phyloP scores from a whole-genome alignment of 495 filamentous ascomycete species.

The Beverwykella pulmonaria region DNA sequence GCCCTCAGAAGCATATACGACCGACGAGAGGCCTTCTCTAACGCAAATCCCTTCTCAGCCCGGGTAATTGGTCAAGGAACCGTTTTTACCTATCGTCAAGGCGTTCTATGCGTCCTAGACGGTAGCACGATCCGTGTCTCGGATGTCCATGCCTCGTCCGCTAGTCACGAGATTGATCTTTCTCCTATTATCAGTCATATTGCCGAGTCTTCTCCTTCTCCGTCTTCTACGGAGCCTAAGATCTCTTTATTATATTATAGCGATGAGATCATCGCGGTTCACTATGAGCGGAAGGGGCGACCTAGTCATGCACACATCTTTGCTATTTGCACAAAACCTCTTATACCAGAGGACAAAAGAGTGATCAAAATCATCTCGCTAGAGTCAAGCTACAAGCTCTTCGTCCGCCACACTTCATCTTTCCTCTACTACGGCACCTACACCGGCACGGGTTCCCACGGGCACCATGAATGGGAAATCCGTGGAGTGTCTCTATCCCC shows the following conservation, averaged over 20 bases:
- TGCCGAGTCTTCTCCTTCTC: constrained; percentile 45
- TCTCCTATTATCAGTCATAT: constrained; percentile 60
- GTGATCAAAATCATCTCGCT: constrained; percentile 51
- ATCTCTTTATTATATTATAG: constrained; percentile 65
- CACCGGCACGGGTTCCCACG: constrained; percentile 54
- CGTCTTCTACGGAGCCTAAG: constrained; percentile 43
- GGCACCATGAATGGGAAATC: constrained; percentile 64
- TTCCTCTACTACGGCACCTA: constrained; percentile 72
- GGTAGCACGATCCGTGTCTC: constrained; percentile 64
- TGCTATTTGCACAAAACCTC: constrained; percentile 55
- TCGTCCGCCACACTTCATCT: constrained; percentile 67
- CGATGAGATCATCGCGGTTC: constrained; percentile 62
- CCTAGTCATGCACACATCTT: constrained; percentile 57
- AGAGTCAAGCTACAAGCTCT: constrained; percentile 57
- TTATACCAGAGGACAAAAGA: constrained; percentile 30
- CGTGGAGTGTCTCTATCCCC: constrained; percentile 43
- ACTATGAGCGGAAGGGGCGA: constrained; percentile 42
- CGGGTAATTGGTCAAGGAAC: constrained; percentile 62
- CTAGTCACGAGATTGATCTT: constrained; percentile 53
- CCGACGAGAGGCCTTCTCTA: constrained; percentile 63
- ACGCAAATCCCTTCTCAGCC: constrained; percentile 63
- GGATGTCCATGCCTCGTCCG: constrained; percentile 54
- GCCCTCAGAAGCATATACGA: constrained; percentile 64
- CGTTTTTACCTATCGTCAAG: constrained; percentile 64
- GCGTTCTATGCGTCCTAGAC: constrained; percentile 64